Evolutionary conservation across 441 rosid species (phyloP), one percentile per base, ranked within the genome.

Genomic region (Manihot esculenta): DNA sequence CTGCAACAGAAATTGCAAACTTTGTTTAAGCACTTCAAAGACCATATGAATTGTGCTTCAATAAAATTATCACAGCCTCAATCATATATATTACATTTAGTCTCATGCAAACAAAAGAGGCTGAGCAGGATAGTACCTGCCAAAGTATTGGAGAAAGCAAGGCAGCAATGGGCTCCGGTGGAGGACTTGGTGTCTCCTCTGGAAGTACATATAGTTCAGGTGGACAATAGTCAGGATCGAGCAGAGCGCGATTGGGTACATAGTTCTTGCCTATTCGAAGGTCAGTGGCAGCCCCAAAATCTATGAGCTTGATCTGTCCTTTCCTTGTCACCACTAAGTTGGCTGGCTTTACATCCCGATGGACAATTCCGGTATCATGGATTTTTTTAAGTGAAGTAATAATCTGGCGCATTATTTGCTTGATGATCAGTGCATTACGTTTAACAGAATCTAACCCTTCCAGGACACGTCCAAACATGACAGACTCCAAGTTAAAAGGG

Each of bases 201-300:
- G 99, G 99, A 67, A 94, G 96, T 51, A 94, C 99, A 78, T 85
- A 94, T 55, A 86, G 87, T 81, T 94, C 99, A 10, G 97, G 99
- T 13, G 97, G 99, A 68, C 93, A 94, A 70, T 89, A 94, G 77
- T 86, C 97, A 47, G 99, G 99, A 81, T 94, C 97, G 14, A 92
- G 88, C 77, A 92, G 84, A 11, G 80, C 73, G 48, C 85, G 82
- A 15, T 92, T 66, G 0, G 97, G 97, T 60, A 89, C 76, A 74
- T 86, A 94, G 74, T 94, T 92, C 84, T 94, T 94, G 57, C 99
- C 99, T 21, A 92, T 94, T 26, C 99, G 92, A 65, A 94, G 97
- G 76, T 94, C 99, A 30, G 97, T 80, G 59, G 99, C 99, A 21
- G 97, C 97, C n/a, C 97, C 97, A 73, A 94, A 92, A 83, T 94